Base-by-base conservation (phyloP, 2,329 filamentous ascomycete species). In the Pseudocercospora eumusae region DNA sequence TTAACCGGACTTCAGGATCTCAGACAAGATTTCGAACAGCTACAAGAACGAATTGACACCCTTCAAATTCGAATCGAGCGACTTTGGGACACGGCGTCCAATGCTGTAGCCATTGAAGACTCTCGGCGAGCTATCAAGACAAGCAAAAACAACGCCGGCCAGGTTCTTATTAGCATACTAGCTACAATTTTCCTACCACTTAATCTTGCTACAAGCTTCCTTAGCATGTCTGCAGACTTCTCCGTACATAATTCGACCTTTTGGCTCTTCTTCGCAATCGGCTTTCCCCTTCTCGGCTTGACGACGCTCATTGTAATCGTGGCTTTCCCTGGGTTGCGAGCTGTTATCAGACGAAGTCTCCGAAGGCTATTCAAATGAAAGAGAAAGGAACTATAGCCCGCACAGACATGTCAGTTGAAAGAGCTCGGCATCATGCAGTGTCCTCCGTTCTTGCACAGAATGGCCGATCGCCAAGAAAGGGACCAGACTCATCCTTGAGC, bases 151-250 rank as follows among this genome's bases (percentile, higher is more conserved):
- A 31, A 31, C 10, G 28, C 64, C 77, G 55, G 70, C 73, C 5
- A 69, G 75, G 0, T 61, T 77, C 15, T 31, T 8, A 31, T 31
- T 8, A 76, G 76, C 0, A 75, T 75, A 68, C 64, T 78, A 3
- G 76, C 76, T 0, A 74, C 74, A 0, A 68, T 72, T 2, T 78
- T 77, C 64, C 73, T 77, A 9, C 76, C 76, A 0, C 55, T 77
- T 27, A 74, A 72, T 1, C 77, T 76, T 47, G 70, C 76, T 4
- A 68, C 74, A 4, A 73, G 71, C 5, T 69, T 78, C 40, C 73
- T 77, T 57, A 77, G 75, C 56, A 77, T 78, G 72, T 74, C 73
- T 2, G 68, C 74, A 11, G 67, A 72, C 47, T 68, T 77, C 21
- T 18, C 61, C 3, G 64, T 60, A 5, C 56, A 73, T 21, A 70